Evolutionary conservation across 768 basidiomycete genomes (phyloP), one percentile per base, ranked within the genome.

Genomic region (Neoboletus subvelutipes): DNA sequence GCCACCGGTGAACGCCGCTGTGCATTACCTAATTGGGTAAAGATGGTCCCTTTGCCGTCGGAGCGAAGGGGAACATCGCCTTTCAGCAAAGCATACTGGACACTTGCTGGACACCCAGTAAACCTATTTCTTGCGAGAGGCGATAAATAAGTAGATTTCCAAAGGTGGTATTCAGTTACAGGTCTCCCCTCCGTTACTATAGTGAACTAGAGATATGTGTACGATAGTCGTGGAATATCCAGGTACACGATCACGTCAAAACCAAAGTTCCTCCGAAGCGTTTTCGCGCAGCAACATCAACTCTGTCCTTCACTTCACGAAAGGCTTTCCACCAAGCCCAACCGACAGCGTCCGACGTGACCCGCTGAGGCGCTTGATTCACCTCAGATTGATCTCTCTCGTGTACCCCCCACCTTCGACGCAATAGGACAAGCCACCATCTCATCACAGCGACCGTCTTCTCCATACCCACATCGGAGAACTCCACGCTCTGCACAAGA

Each of bases 261-360:
- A 80, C 85, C 58, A 94, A 67, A 11, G 74, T 73, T 1, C 92
- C 90, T 33, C 92, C 92, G 67, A 90, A 94, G 56, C 82, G 83
- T 69, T 79, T 81, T 58, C 80, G 77, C 6, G 83, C 80, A 22
- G 85, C 78, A n/a, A 71, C 74, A 61, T 92, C 87, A 73, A 94
- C 82, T 63, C 76, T 78, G 13, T 64, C 75, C 73, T 87, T 90
- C 3, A 92, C 84, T 31, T 81, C 80, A 56, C 81, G 75, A 74
- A 91, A 94, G 8, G 87, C 82, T 50, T 73, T 77, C 93, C 92
- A 95, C 94, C 93, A 95, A 39, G 83, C 83, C 66, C 77, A 77
- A 2, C 85, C 91, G 42, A 88, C 77, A 13, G 41, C 53, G 48
- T 75, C 68, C 36, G 73, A 72, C 67, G 75, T 73, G 70, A 58